Base-by-base conservation (phyloP, 2,329 filamentous ascomycete species). In the Ophiostoma angusticollis region DNA sequence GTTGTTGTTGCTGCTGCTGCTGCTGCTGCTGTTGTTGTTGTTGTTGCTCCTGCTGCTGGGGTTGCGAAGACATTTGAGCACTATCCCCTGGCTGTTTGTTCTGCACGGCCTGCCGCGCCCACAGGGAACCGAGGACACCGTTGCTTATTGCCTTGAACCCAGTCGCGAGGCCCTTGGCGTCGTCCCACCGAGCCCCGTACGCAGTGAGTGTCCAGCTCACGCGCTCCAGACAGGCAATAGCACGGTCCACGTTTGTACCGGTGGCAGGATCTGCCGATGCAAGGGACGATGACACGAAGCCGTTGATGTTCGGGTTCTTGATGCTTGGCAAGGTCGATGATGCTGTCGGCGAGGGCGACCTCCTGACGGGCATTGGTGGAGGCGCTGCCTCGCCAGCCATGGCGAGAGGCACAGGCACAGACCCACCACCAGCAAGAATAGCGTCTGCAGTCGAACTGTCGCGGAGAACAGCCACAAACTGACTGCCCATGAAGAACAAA, bases 401-500 rank as follows among this genome's bases (percentile, higher is more conserved):
- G 9, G 62, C 51, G 5, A 60, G 51, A 1, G 64, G 66, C 12
- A 64, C 57, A 1, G 66, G 59, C 2, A 70, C 59, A 0, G 59
- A 59, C 2, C 62, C 44, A 6, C 40, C 53, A 6, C 67, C 68
- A 0, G 68, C 65, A 6, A 79, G 58, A 3, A 79, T 62, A 44
- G 71, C 56, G 31, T 78, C 70, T 38, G 70, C 68, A 0, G 45
- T 36, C 5, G 42, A 16, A 1, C 70, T 65, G 44, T 74, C 70
- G 4, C 63, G 62, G n/a, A 80, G 56, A 7, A 78, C 72, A 1
- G 73, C 71, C 13, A 77, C 58, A 42, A 80, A 70, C 49, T 80
- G 76, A 43, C 66, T 74, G 12, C 70, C 74, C 61, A 80, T 74
- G 50, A 80, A 93, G 52, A 84, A 91, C 1, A 84, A 78, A 37